Evolutionary conservation across 495 filamentous ascomycete genomes (phyloP), one percentile per base, ranked within the genome.

Genomic region (Elasticomyces elasticus): DNA sequence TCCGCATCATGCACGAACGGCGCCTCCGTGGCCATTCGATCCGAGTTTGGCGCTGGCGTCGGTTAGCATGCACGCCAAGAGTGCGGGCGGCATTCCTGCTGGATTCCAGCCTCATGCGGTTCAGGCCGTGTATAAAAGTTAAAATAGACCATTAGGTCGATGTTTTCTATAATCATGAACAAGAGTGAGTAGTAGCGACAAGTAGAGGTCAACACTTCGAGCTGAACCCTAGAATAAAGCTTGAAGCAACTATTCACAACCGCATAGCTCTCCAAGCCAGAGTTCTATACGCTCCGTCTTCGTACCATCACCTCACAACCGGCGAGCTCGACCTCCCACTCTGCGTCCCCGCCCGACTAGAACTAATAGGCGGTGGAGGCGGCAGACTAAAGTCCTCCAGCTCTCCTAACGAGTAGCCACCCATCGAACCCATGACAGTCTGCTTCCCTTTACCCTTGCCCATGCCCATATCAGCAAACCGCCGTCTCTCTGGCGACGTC

Each of bases 311-410:
- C 35, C 15, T 4, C 13, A 17, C 13, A 5, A 40, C 5, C 13
- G 35, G 35, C 35, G 35, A 15, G 13, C 13, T n/a, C 35, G 35
- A 40, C 35, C 35, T 12, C 15, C 35, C 35, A 40, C 35, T 40
- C 35, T 40, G 35, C 35, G 35, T 40, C 35, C 35, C 35, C 35
- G 12, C 35, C 35, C 35, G 3, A 40, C 42, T 49, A 2, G 45
- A 49, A 25, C 48, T 51, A 20, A 51, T 23, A 3, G 33, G 48
- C 25, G 48, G 48, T 17, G 48, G 48, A 22, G 48, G 48, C 33
- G 48, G 48, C 48, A 51, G 26, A 33, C 48, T 51, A 20, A 51
- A 51, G 26, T 51, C 48, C 19, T 17, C 28, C 28, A 51, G 19
- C 48, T 51, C 30, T 24, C 30, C 48, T n/a, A n/a, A n/a, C n/a